phyloP scores from a whole-genome alignment of 768 basidiomycete genomes.

The Lentinula boryana region DNA sequence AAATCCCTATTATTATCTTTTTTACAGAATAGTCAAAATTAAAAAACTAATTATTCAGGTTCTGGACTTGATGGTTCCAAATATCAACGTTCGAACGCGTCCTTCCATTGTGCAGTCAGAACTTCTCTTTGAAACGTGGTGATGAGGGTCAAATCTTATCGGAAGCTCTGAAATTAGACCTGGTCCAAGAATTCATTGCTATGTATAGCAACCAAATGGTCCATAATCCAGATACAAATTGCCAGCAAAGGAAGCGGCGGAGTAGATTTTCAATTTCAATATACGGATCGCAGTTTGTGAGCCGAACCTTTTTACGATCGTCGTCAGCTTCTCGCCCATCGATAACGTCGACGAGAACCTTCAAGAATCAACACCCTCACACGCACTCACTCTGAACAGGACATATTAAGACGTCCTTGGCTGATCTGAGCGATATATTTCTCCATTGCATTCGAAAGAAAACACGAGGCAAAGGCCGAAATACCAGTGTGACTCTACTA shows the following conservation, averaged over 20 bases:
- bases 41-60: background rate
- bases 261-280: background rate
- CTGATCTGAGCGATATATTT: background rate
- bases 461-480: background rate
- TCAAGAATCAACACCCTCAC: background rate
- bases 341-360: background rate
- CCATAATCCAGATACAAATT: background rate
- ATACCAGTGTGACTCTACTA: background rate
- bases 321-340: background rate
- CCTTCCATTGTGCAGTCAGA: background rate
- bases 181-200: background rate
- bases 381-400: background rate
- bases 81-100: background rate
- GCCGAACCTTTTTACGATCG: background rate
- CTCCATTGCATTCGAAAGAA: background rate
- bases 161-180: background rate
- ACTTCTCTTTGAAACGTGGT: background rate
- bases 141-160: conserved; percentile 1
- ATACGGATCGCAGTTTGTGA: background rate
- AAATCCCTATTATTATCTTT: background rate
- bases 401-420: background rate
- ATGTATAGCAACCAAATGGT: background rate
- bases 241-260: background rate
- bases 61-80: background rate
- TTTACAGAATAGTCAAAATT: background rate